Evolutionary conservation across 176 grass and related monocot genomes (phyloP).

Genomic region (Carex myosuroides): DNA sequence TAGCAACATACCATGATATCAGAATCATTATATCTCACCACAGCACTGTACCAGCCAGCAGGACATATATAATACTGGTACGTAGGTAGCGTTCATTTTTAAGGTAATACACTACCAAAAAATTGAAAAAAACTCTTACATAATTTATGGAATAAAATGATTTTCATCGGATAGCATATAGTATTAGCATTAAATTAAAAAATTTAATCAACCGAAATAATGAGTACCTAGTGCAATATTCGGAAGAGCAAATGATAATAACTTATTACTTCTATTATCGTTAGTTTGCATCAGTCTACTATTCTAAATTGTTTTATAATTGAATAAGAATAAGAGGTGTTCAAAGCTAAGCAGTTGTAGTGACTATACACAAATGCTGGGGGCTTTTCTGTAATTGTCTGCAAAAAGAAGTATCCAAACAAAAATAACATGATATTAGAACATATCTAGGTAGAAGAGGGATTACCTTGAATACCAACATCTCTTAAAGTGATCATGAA

Average conservation of each 20-base stretch:
- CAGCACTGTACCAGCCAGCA: background rate
- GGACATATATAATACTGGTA: background rate
- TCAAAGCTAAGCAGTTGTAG: background rate
- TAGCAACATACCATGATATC: background rate
- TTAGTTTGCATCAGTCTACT: background rate
- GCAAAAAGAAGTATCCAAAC: background rate
- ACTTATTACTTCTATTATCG: background rate
- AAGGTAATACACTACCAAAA: background rate
- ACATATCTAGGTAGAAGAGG: background rate
- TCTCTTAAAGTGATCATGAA: constrained; percentile 78
- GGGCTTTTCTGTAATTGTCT: background rate
- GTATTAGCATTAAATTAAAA: background rate
- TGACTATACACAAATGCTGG: background rate
- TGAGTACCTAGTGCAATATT: background rate
- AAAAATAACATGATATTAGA: background rate
- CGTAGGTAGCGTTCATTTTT: background rate
- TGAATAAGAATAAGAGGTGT: background rate
- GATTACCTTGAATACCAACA: constrained; percentile 70
- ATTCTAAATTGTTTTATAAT: background rate
- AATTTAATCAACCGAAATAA: background rate
- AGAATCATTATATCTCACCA: background rate
- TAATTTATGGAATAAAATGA: background rate
- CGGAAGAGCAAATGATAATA: background rate
- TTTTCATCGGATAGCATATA: background rate
- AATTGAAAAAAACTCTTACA: background rate